phyloP scores from a whole-genome alignment of 306 rosid species.

The Ormosia semicastrata region DNA sequence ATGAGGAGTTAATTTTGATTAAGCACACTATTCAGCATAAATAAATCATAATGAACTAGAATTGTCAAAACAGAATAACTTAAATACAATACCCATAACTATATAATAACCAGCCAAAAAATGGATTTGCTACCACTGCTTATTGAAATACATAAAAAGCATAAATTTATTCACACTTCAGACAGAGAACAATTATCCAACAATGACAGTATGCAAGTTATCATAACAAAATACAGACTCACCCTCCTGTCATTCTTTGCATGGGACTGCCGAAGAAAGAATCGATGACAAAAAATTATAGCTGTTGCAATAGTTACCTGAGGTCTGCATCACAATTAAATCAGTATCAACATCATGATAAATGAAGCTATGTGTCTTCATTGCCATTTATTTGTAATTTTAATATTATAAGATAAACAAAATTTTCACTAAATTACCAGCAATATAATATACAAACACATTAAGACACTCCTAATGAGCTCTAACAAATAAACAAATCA shows the following conservation, averaged over 20 bases:
- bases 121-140: background rate
- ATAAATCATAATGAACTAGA: background rate
- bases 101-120: background rate
- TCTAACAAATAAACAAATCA: background rate
- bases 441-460: slow-evolving; percentile 4
- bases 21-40: background rate
- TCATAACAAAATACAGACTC: slow-evolving; percentile 36
- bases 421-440: background rate
- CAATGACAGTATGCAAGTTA: slow-evolving; percentile 4
- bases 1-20: background rate
- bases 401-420: background rate
- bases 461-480: slow-evolving; percentile 12
- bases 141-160: background rate
- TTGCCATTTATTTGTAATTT: background rate
- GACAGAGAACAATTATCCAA: background rate
- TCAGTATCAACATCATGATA: slow-evolving; percentile 1
- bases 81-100: background rate
- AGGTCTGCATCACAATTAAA: slow-evolving; percentile 68
- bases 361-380: background rate
- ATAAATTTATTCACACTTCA: background rate
- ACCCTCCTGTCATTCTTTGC: slow-evolving; percentile 98
- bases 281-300: slow-evolving; percentile 92
- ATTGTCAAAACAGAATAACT: background rate
- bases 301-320: slow-evolving; percentile 99
- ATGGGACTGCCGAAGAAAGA: slow-evolving; percentile 96